Percentiles rank a stretch among this genome's conserved stretches.
Evolutionary conservation across 2,329 filamentous ascomycete species (phyloP).

Genomic region (Elsinoe arachidis): DNA sequence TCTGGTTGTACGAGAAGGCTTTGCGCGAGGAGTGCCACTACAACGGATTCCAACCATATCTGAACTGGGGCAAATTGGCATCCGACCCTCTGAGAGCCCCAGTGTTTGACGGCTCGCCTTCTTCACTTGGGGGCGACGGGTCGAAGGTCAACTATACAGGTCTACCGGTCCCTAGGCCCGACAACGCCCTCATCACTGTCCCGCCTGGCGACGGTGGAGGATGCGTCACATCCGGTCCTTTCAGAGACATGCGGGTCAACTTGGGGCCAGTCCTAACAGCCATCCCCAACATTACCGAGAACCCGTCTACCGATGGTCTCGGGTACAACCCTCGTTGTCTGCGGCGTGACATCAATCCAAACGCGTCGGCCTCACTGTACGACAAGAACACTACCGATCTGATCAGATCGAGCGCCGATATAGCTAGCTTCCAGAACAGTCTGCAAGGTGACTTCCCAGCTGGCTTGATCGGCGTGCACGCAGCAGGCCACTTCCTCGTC

Average conservation of each 20-base stretch:
- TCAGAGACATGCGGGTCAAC: conserved; percentile 38
- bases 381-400: conserved; percentile 18
- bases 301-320: conserved; percentile 25
- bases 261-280: conserved; percentile 42
- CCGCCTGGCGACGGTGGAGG: conserved; percentile 45
- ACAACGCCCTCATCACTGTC: conserved; percentile 24
- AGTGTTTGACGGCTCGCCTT: conserved; percentile 49
- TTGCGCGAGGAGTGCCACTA: conserved; percentile 37
- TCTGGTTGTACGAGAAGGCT: conserved; percentile 34
- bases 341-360: conserved; percentile 29
- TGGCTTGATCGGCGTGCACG: conserved; percentile 31
- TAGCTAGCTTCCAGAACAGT: conserved; percentile 22
- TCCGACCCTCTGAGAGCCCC: conserved; percentile 39
- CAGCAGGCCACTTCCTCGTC: conserved; percentile 39
- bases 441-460: conserved; percentile 22
- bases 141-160: conserved; percentile 34
- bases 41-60: conserved; percentile 38
- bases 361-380: conserved; percentile 14
- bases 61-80: conserved; percentile 44
- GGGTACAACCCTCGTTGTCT: conserved; percentile 30
- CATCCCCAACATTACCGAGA: conserved; percentile 23
- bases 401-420: no score
- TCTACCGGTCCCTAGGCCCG: conserved; percentile 14
- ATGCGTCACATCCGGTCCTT: conserved; percentile 44
- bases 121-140: conserved; percentile 28